A percentile compares a stretch with the other conserved stretches of the same genome.
Evolutionary conservation across 139 green algal genomes (phyloP).

Genomic region (Coelastrella sp.): DNA sequence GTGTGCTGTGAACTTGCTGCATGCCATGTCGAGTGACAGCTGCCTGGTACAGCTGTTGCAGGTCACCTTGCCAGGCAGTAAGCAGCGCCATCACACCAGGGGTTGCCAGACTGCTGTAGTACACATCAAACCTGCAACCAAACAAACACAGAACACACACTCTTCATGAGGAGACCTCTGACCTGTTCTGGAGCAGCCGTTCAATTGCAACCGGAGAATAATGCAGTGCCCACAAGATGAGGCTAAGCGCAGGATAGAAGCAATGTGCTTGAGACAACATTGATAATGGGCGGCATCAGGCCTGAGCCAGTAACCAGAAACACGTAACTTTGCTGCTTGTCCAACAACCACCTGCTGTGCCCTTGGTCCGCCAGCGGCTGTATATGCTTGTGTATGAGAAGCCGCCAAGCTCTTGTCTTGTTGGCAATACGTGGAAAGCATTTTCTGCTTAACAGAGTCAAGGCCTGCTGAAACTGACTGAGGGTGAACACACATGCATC

Average conservation of each 20-base stretch:
- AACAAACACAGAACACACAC: neutral
- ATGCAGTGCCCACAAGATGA: neutral
- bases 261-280: too few relatives aligned
- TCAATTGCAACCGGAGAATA: neutral
- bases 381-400: slow-evolving; percentile 69
- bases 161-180: neutral
- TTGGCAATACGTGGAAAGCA: slow-evolving; percentile 66
- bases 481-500: slow-evolving; percentile 7
- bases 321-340: neutral
- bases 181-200: neutral
- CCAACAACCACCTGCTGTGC: slow-evolving; percentile 46
- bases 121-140: slow-evolving; percentile 34
- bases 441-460: slow-evolving; percentile 46
- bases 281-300: too few relatives aligned
- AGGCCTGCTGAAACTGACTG: slow-evolving; percentile 28
- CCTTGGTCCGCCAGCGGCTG: slow-evolving; percentile 56
- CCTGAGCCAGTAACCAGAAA: neutral
- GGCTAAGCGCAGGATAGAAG: too few relatives aligned
- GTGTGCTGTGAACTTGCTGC: neutral
- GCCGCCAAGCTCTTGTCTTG: slow-evolving; percentile 58
- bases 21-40: neutral
- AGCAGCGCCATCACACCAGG: slow-evolving; percentile 39
- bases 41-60: slow-evolving; percentile 20
- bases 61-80: slow-evolving; percentile 23
- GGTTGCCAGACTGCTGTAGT: slow-evolving; percentile 7